Evolutionary conservation across 805 yeast genomes (phyloP).

Genomic region (Wickerhamomyces subpelliculosus): DNA sequence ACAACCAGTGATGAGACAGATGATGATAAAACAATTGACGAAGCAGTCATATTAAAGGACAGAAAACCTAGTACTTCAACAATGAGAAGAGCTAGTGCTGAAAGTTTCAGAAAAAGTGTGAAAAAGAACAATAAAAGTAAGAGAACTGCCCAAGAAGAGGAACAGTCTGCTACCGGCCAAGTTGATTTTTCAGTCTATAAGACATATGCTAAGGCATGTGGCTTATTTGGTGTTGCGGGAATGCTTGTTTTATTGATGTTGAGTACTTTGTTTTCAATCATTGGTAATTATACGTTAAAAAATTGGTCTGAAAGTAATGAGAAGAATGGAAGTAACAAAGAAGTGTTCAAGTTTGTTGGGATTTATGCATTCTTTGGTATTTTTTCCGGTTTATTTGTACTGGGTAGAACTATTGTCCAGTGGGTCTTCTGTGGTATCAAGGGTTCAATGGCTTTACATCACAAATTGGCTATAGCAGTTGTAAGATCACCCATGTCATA

Average conservation of each 20-base stretch:
- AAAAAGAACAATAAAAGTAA: conserved; percentile 24
- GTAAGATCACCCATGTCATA: conserved; percentile 57
- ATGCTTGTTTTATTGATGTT: conserved; percentile 30
- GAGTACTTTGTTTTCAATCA: conserved; percentile 29
- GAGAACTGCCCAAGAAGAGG: conserved; percentile 41
- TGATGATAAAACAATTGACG: conserved; percentile 7
- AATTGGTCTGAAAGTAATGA: conserved; percentile 56
- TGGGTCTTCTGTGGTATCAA: conserved; percentile 48
- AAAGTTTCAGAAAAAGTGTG: conserved; percentile 45
- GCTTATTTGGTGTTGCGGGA: conserved; percentile 38
- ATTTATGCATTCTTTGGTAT: conserved; percentile 53
- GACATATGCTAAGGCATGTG: conserved; percentile 55
- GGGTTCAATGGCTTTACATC: conserved; percentile 51
- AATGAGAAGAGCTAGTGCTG: conserved; percentile 55
- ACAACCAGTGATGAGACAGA: conserved; percentile 7
- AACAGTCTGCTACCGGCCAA: conserved; percentile 51
- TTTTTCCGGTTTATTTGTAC: conserved; percentile 40
- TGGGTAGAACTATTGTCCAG: conserved; percentile 39
- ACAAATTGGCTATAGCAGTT: conserved; percentile 47
- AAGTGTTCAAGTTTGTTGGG: conserved; percentile 40
- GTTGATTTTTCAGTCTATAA: conserved; percentile 48
- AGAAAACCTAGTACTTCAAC: conserved; percentile 9
- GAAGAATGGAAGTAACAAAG: conserved; percentile 33
- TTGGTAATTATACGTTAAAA: conserved; percentile 58
- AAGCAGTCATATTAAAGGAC: too few species aligned